Evolutionary conservation across 306 rosid species (phyloP), one percentile per base, ranked within the genome.

Genomic region (Cotoneaster glaucophyllus): DNA sequence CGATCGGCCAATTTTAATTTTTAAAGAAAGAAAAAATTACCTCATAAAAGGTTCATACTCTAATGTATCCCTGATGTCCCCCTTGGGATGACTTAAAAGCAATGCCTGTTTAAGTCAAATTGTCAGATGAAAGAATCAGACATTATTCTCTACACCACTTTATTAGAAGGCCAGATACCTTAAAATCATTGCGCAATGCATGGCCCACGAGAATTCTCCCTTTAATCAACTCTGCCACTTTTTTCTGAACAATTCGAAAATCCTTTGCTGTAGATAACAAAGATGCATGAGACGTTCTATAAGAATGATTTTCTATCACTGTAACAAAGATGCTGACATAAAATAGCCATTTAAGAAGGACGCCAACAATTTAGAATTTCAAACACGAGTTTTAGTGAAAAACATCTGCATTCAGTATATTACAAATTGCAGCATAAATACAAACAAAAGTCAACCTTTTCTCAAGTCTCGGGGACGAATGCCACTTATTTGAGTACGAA

Each of bases 131-230:
- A 44, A 8, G 62, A 41, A 65, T 65, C 73, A 26, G 18, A 13
- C 67, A 5, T 8, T 58, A 59, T 44, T 74, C 34, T 67, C 54
- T 10, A 70, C 28, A 65, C 19, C 58, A 59, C 70, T 32, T 1
- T 11, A 12, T 48, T 62, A 13, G 15, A 62, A 44, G 18, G 14
- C 54, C 66, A 72, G 69, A 83, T 84, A 92, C 99, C 99, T 92
- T 90, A 53, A 95, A 85, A 82, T 95, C 97, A 85, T 95, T 95
- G 81, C 79, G 84, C 88, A 95, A 82, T 68, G 99, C 97, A 85
- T 90, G 97, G 50, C 99, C 97, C 62, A 92, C 99, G 73, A 95
- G 97, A 87, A 88, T 76, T 84, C 86, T 87, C 84, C 92, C 96
- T 57, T 86, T 87, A 69, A 89, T 88, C 64, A 95, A 78, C 74